A percentile compares a stretch with the other conserved stretches of the same genome.
Evolutionary conservation across 2,329 filamentous ascomycete genomes (phyloP).

Genomic region (Aspergillus caelatus): DNA sequence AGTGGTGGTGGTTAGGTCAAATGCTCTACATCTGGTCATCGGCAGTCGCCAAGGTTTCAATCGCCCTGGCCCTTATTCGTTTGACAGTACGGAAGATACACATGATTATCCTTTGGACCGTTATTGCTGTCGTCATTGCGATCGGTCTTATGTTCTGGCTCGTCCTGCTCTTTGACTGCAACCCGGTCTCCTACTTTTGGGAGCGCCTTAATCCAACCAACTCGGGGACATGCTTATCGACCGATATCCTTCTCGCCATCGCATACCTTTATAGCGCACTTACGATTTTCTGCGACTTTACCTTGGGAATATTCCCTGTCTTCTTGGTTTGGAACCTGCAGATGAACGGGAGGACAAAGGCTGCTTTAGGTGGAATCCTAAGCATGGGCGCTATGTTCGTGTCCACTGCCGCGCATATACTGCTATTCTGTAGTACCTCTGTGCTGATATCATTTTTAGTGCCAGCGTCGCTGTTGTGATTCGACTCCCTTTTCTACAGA

Average conservation of each 20-base stretch:
- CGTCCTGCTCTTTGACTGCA: not conserved
- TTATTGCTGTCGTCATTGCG: not conserved
- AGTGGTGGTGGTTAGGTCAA: not conserved
- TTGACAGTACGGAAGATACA: not conserved
- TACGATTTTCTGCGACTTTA: not conserved
- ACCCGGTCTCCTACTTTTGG: not conserved
- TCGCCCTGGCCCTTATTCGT: not conserved
- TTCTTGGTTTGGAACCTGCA: not conserved
- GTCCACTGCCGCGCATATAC: not conserved
- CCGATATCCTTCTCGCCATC: not conserved
- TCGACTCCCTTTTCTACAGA: not conserved
- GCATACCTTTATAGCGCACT: not conserved
- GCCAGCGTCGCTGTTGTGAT: not conserved
- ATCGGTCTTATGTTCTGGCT: not conserved
- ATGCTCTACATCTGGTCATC: not conserved
- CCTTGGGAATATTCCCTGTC: not conserved
- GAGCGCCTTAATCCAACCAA: not conserved
- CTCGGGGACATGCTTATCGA: not conserved
- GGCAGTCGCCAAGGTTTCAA: not conserved
- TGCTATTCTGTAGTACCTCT: not conserved
- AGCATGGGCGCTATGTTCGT: not conserved
- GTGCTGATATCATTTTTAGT: not conserved
- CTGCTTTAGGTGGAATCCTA: not conserved
- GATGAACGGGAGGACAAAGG: not conserved
- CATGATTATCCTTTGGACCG: not conserved